A percentile compares a stretch with the other conserved stretches of the same genome.
Evolutionary conservation across 73 alveolate species (phyloP).

Genomic region (Tetrahymena elliotti): DNA sequence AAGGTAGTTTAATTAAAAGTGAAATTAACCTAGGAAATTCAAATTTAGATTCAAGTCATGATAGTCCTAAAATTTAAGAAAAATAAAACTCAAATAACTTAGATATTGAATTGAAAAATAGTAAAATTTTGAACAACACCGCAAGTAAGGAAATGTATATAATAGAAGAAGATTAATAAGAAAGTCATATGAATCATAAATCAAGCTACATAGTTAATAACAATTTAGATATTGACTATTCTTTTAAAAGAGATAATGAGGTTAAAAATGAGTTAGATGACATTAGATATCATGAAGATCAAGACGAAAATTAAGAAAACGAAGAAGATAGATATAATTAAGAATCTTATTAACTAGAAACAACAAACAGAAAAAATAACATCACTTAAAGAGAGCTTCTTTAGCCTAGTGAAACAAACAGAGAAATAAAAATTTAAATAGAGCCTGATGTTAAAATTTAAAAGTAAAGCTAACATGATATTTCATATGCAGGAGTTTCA

Average conservation of each 20-base stretch:
- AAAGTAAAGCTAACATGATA: neutral
- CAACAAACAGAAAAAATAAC: neutral
- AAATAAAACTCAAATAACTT: neutral
- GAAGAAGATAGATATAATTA: neutral
- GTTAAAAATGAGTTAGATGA: neutral
- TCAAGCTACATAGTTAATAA: neutral
- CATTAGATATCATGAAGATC: neutral
- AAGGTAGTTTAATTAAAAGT: neutral
- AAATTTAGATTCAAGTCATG: neutral
- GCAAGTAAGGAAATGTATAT: neutral
- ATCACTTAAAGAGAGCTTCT: neutral
- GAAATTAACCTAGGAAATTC: neutral
- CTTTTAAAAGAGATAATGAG: neutral
- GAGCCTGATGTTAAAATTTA: neutral
- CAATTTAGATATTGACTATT: neutral
- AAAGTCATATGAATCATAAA: neutral
- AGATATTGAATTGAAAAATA: neutral
- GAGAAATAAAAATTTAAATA: neutral
- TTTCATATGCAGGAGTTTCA: neutral
- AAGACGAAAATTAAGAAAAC: neutral
- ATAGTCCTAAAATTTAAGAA: neutral
- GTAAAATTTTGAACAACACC: neutral
- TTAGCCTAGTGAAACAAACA: neutral
- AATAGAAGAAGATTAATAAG: neutral
- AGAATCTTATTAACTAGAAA: neutral